These are phyloP conservation scores for Cystofilobasidium bisporidii DNA, from an alignment of 768 basidiomycete genomes.

Conservation along the genomic window DNA sequence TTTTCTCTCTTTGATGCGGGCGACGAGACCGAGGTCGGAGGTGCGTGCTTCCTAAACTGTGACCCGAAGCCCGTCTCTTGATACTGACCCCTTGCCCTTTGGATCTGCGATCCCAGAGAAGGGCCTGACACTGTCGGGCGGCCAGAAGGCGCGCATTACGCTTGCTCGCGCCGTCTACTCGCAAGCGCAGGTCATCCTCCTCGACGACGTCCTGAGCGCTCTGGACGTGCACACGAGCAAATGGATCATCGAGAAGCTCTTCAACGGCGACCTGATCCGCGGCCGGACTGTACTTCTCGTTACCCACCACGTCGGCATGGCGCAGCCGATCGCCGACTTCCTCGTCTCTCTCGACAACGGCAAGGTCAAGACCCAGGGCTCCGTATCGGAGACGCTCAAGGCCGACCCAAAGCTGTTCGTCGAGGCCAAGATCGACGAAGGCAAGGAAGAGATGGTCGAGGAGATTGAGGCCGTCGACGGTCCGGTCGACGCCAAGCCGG, in stretches of 20 bases:
- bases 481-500: conserved; percentile 27
- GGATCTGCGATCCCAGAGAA: neutral
- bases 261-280: conserved; percentile 46
- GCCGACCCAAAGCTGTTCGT: conserved; percentile 31
- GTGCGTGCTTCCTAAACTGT: conserved; percentile 3
- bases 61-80: neutral
- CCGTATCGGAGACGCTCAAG: conserved; percentile 33
- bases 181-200: conserved; percentile 13
- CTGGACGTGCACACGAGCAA: conserved; percentile 31
- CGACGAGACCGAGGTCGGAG: conserved; percentile 26
- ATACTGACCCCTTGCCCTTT: neutral
- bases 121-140: conserved; percentile 38
- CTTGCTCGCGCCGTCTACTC: conserved; percentile 24
- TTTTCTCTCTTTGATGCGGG: conserved; percentile 27
- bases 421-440: conserved; percentile 30
- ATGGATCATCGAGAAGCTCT: conserved; percentile 48
- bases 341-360: conserved; percentile 38
- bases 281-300: conserved; percentile 51
- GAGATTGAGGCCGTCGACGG: conserved; percentile 28
- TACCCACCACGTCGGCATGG: conserved; percentile 42
- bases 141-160: conserved; percentile 52
- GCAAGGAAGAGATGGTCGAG: conserved; percentile 22
- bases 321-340: conserved; percentile 38
- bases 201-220: conserved; percentile 21
- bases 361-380: conserved; percentile 33